Percentiles rank a stretch among this genome's conserved stretches.
These are phyloP conservation scores for Coemansia reversa DNA, from an alignment of 192 early-diverging fungal genomes.

Conservation along the genomic window DNA sequence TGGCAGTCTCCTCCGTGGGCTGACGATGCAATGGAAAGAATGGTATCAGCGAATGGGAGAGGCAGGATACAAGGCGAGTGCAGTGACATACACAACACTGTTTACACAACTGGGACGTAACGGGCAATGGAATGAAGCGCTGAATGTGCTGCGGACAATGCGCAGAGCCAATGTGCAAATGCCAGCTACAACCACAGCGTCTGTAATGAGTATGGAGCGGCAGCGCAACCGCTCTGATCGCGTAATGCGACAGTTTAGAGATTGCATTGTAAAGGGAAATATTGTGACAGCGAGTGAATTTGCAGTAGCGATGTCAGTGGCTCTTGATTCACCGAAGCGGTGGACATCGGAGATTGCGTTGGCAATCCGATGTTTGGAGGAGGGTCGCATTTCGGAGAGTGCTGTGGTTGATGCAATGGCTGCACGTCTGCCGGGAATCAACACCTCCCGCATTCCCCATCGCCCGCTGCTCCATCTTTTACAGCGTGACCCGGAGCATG, in stretches of 20 bases:
- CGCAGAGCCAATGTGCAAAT: conserved; percentile 6
- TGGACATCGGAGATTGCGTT: conserved; percentile 41
- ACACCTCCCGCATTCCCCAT: neutral
- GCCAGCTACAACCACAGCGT: conserved; percentile 8
- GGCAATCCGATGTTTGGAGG: conserved; percentile 28
- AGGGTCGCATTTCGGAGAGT: conserved; percentile 23
- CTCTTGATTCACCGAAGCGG: conserved; percentile 18
- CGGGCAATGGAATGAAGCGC: conserved; percentile 40
- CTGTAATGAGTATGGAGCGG: conserved; percentile 23
- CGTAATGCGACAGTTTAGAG: conserved; percentile 29
- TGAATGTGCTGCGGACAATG: conserved; percentile 20
- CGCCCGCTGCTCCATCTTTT: conserved; percentile 28
- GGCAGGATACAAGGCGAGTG: conserved; percentile 16
- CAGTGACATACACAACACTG: conserved; percentile 21
- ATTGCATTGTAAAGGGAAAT: conserved; percentile 5
- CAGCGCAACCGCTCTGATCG: conserved; percentile 5
- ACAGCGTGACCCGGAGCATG: conserved; percentile 1
- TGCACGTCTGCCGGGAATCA: conserved; percentile 30
- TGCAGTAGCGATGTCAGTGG: conserved; percentile 11
- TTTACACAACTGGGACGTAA: conserved; percentile 20
- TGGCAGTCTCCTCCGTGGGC: conserved; percentile 32
- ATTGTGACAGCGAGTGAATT: conserved; percentile 19
- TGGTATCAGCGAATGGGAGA: conserved; percentile 29
- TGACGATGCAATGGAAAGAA: conserved; percentile 20
- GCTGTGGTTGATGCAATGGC: conserved; percentile 38